Conservation (phyloP, 1,139 yeast species). For the Geotrichum carabidarum region DNA sequence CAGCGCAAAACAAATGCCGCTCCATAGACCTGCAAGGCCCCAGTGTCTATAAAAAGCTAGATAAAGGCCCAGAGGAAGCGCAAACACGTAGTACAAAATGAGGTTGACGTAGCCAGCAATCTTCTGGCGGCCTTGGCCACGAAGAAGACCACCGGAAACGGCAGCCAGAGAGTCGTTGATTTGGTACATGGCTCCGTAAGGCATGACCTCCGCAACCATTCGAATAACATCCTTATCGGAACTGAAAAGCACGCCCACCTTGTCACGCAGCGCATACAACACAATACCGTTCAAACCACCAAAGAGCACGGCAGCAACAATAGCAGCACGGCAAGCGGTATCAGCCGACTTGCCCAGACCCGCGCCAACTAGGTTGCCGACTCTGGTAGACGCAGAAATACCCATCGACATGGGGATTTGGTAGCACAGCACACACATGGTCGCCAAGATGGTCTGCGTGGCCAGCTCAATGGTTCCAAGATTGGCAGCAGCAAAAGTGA, state of each 20-base stretch:
- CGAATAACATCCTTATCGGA: constrained; percentile 57
- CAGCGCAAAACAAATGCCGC: constrained; percentile 61
- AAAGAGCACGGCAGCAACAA: constrained; percentile 49
- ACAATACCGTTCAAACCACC: constrained; percentile 53
- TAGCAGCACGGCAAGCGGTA: constrained; percentile 58
- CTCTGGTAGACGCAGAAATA: constrained; percentile 78
- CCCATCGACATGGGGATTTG: constrained; percentile 87
- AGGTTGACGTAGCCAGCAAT: constrained; percentile 76
- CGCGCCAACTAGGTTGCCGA: constrained; percentile 83
- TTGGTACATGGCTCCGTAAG: constrained; percentile 66
- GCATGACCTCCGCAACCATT: constrained; percentile 50
- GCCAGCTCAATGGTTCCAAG: constrained; percentile 79
- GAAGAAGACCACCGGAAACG: constrained; percentile 71
- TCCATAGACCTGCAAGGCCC: constrained; percentile 68
- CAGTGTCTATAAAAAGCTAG: constrained; percentile 53
- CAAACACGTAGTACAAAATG: constrained; percentile 62
- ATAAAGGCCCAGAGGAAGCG: constrained; percentile 64
- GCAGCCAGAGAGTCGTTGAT: constrained; percentile 78
- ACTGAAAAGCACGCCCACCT: constrained; percentile 62
- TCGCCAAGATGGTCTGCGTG: constrained; percentile 79
- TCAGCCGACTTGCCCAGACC: constrained; percentile 57
- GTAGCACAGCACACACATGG: constrained; percentile 70
- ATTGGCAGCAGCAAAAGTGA: constrained; percentile 64
- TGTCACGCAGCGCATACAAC: constrained; percentile 47
- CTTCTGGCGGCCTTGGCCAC: constrained; percentile 83